phyloP scores from a whole-genome alignment of 441 rosid genomes.

The Adansonia rubrostipa region DNA sequence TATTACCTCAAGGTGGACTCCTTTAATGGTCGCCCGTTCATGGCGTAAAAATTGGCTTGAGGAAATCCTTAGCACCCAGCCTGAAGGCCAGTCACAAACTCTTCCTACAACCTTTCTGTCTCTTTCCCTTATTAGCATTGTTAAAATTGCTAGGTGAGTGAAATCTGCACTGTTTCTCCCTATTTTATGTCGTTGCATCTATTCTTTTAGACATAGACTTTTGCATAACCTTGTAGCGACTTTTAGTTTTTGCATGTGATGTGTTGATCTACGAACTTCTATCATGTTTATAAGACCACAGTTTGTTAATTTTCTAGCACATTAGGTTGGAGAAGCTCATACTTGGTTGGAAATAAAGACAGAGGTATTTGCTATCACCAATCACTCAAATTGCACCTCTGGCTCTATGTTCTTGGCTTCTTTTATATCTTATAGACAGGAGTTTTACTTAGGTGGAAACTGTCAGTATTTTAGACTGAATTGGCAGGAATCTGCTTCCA shows the following conservation, averaged over 20 bases:
- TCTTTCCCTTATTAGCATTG: constrained; percentile 92
- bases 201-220: constrained; percentile 11
- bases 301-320: constrained; percentile 12
- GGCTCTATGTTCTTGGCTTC: background rate
- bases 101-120: constrained; percentile 77
- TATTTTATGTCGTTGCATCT: background rate
- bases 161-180: constrained; percentile 10
- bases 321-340: background rate
- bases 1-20: constrained; percentile 68
- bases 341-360: background rate
- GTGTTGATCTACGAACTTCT: background rate
- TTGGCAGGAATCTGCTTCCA: background rate
- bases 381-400: background rate
- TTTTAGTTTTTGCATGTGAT: background rate
- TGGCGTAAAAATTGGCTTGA: constrained; percentile 88
- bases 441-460: background rate
- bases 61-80: constrained; percentile 59
- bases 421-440: background rate
- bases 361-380: background rate
- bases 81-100: constrained; percentile 43
- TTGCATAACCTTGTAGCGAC: background rate
- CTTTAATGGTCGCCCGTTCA: constrained; percentile 89
- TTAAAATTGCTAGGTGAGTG: constrained; percentile 82
- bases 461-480: background rate
- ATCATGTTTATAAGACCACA: background rate